A percentile compares a stretch with the other conserved stretches of the same genome.
These are phyloP conservation scores for Aphanoascus verrucosus DNA, from an alignment of 2,329 filamentous ascomycete genomes.

Conservation along the genomic window DNA sequence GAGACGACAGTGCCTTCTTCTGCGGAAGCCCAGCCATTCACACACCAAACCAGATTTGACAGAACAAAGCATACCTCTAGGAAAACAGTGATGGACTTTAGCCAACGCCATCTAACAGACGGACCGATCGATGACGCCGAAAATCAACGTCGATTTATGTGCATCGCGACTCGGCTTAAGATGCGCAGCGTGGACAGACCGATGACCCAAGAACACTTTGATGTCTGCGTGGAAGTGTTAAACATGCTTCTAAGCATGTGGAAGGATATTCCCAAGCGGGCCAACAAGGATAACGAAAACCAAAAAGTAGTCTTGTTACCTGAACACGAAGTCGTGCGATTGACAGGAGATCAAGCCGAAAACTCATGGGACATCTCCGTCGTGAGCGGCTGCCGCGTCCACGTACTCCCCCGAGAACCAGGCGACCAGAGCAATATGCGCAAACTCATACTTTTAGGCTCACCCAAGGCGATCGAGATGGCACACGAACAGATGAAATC, in stretches of 20 bases:
- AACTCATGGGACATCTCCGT: constrained; percentile 30
- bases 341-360: constrained; percentile 28
- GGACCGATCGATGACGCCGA: too few species aligned
- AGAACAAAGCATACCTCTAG: too few species aligned
- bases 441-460: constrained; percentile 28
- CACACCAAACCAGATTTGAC: too few species aligned
- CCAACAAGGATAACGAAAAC: constrained; percentile 12
- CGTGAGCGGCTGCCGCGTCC: constrained; percentile 31
- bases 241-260: constrained; percentile 22
- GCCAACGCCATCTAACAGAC: too few species aligned
- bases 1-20: too few species aligned
- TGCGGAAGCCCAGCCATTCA: too few species aligned
- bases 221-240: constrained; percentile 21
- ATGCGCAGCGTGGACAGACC: not conserved
- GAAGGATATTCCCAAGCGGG: constrained; percentile 13
- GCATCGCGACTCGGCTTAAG: not conserved
- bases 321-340: constrained; percentile 27
- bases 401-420: constrained; percentile 21
- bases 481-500: constrained; percentile 23
- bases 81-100: too few species aligned
- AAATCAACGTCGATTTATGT: not conserved
- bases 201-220: not conserved
- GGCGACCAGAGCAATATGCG: constrained; percentile 26
- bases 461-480: constrained; percentile 25
- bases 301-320: constrained; percentile 26